Conservation (phyloP, 306 rosid species). For the Clitoria ternatea region DNA sequence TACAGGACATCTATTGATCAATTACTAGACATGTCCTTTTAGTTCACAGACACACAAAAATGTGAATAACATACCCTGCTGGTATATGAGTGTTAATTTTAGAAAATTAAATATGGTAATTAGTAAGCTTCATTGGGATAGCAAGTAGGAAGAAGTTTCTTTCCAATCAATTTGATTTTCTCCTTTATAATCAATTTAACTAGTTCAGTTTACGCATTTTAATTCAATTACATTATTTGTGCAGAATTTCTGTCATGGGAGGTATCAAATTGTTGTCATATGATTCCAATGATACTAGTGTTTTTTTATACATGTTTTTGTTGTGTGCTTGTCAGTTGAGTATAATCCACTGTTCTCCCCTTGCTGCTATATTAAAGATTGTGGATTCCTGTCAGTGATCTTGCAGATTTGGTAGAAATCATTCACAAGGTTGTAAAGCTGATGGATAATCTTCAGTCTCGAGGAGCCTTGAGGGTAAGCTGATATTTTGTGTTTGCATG, state of each 20-base stretch:
- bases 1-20: neutral
- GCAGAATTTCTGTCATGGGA: neutral
- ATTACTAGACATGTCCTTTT: neutral
- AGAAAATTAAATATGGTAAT: neutral
- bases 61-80: neutral
- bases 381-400: slow-evolving; percentile 58
- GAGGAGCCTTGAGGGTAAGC: slow-evolving; percentile 85
- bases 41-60: neutral
- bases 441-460: slow-evolving; percentile 80
- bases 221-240: neutral
- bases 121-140: neutral
- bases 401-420: slow-evolving; percentile 83
- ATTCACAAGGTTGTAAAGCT: slow-evolving; percentile 63
- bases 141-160: neutral
- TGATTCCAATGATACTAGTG: neutral
- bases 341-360: slow-evolving; percentile 1
- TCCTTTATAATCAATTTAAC: neutral
- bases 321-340: neutral
- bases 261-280: neutral
- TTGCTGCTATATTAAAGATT: slow-evolving; percentile 16
- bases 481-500: neutral
- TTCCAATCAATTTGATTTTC: neutral
- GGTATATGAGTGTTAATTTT: neutral
- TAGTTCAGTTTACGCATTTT: neutral
- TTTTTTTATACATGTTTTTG: neutral